Evolutionary conservation across 768 basidiomycete species (phyloP), one percentile per base, ranked within the genome.

Genomic region (Russula brevipes): DNA sequence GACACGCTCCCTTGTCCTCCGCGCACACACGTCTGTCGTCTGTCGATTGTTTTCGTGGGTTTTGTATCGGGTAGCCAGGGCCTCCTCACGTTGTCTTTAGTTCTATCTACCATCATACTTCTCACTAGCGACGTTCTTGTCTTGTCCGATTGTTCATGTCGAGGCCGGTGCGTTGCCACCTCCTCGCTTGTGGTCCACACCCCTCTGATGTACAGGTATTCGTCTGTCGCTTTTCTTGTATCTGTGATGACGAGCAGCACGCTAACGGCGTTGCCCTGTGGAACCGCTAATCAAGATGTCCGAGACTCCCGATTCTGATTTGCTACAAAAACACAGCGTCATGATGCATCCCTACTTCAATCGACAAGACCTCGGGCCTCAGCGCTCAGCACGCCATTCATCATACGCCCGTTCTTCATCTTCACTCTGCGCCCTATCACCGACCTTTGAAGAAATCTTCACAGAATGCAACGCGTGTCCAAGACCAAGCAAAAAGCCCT

Each of bases 241-340:
- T n/a, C 14, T 11, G n/a, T 24, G 5, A 24, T 24, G 17, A 45
- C 9, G 49, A 49, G 38, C 33, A 59, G 35, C 19, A 47, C 24
- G 4, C 30, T 10, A 12, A 35, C 14, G 2, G 31, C 11, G 30
- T 55, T 60, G 39, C 55, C 46, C 31, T 39, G n/a, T 17, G 33
- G 11, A 2, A 9, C 17, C 31, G 19, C n/a, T 49, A 38, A 14
- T 46, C 57, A 4, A 53, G 39, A 59, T 17, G 38, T 41, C 12
- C 46, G 63, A 64, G 47, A 41, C 19, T 51, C 16, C 38, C n/a
- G 35, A 30, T 12, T n/a, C 58, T 38, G 12, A 38, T 50, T 54
- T 55, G 47, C 35, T 64, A 55, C 54, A 63, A 59, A 63, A 63
- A 63, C 52, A 16, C 19, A 36, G 24, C 42, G 2, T 30, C 30